phyloP scores from a whole-genome alignment of 2,329 filamentous ascomycete species.

The Penicillium rolfsii region DNA sequence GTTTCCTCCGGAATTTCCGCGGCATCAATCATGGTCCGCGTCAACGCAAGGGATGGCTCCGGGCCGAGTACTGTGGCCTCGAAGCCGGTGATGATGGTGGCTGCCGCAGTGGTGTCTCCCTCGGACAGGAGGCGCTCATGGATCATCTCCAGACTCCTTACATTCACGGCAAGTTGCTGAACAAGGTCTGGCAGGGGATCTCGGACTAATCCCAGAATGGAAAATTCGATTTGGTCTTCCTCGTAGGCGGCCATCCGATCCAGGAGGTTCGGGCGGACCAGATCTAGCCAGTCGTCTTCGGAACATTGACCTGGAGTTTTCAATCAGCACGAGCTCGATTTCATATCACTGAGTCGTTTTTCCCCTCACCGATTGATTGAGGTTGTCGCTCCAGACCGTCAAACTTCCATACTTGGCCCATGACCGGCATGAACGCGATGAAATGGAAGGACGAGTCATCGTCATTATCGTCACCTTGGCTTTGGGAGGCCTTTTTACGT shows the following conservation, averaged over 20 bases:
- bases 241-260: constrained; percentile 69
- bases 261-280: constrained; percentile 67
- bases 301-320: constrained; percentile 43
- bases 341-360: neutral
- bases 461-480: constrained; percentile 46
- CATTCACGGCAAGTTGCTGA: constrained; percentile 48
- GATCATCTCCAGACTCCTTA: constrained; percentile 49
- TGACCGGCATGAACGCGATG: constrained; percentile 80
- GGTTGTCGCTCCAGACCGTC: constrained; percentile 80
- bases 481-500: constrained; percentile 40
- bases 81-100: constrained; percentile 12
- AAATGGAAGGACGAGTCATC: constrained; percentile 79
- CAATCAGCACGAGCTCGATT: neutral
- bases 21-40: constrained; percentile 38
- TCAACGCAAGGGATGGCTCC: constrained; percentile 45
- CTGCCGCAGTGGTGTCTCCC: neutral
- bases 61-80: constrained; percentile 34
- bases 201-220: constrained; percentile 72
- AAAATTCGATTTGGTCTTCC: constrained; percentile 71
- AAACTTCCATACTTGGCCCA: constrained; percentile 80
- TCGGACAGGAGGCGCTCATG: constrained; percentile 34
- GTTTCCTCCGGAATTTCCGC: constrained; percentile 33
- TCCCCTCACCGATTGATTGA: constrained; percentile 59
- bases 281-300: constrained; percentile 67
- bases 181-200: constrained; percentile 61